Base-by-base conservation (phyloP, 179 eudicot species). In the Patellifolia procumbens region DNA sequence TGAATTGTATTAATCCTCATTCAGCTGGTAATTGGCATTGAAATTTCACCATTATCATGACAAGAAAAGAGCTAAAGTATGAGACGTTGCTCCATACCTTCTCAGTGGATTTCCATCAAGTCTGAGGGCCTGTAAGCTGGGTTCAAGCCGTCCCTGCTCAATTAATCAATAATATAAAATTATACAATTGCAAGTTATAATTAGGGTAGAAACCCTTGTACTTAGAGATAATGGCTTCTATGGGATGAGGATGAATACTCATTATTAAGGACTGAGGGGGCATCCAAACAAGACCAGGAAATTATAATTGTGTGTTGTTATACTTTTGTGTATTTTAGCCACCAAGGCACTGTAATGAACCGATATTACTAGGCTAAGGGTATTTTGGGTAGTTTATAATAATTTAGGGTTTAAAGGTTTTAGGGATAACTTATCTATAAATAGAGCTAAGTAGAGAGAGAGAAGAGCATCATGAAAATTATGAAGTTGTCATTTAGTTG, bases 31-130 rank as follows among this genome's bases (percentile, higher is more conserved):
- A 31, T 59, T 28, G 9, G 43, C 43, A 10, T 13, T 34, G 19
- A 8, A 63, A 55, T n/a, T 60, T 16, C 48, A 56, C 9, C 37
- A 70, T 74, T 46, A 39, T 52, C 0, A 26, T 58, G 39, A 73
- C 20, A n/a, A 24, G 29, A 32, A 45, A 67, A 19, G 62, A 48
- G 7, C 17, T 55, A 15, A 62, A 45, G 49, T 63, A 62, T 55
- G 60, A 62, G 42, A 5, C 15, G 24, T 28, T 74, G 79, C 22
- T 63, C 42, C 49, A 31, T 81, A 95, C 99, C 97, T 95, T 90
- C 97, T 89, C 78, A 95, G 70, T 61, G 99, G 97, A 79, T 95
- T 95, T 75, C 99, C 99, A 69, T 87, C 93, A 76, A 95, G 89
- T 83, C 89, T 91, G 78, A 95, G 84, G 72, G 89, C 97, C 78